Evolutionary conservation across 148 eudicot species (phyloP), one percentile per base, ranked within the genome.

Genomic region (Simmondsia chinensis): DNA sequence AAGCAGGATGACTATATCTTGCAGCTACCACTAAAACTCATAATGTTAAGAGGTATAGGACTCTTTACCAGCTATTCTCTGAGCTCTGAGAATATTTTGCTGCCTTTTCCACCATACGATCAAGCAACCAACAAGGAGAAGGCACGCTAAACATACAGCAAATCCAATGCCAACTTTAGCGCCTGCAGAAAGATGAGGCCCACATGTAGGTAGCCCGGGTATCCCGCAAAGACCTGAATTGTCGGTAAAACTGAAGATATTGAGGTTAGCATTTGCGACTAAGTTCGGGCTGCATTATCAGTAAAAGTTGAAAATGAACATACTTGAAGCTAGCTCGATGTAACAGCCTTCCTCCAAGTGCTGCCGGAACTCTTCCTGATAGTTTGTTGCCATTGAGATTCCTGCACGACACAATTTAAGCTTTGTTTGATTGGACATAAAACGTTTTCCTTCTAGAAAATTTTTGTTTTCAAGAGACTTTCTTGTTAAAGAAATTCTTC

Each of bases 251-350:
- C 99, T 93, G 80, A 47, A 59, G 32, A 49, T 44, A 45, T 4
- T 35, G 39, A 14, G 15, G 35, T 21, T 29, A 32, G 20, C n/a
- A n/a, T n/a, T n/a, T n/a, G n/a, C n/a, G n/a, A n/a, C n/a, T n/a
- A n/a, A 43, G 21, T 5, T 25, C 24, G 31, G 35, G 34, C 31
- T 31, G 54, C 24, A 14, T 7, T 15, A 20, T n/a, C n/a, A n/a
- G n/a, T 39, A 18, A 20, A 38, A 30, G n/a, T 15, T 37, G 22
- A 13, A 13, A 54, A 26, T 30, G 24, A 28, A 63, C 85, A 37
- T 78, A 93, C 99, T 93, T 93, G 73, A 82, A 93, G 76, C 99
- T 93, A 52, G 99, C 91, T 50, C 99, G 64, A 50, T 82, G 96
- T 55, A 93, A 51, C 36, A 93, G 80, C 66, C 94, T 86, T 52